Base-by-base conservation (phyloP, 169 alveolate species). In the Amoebophrya sp. region DNA sequence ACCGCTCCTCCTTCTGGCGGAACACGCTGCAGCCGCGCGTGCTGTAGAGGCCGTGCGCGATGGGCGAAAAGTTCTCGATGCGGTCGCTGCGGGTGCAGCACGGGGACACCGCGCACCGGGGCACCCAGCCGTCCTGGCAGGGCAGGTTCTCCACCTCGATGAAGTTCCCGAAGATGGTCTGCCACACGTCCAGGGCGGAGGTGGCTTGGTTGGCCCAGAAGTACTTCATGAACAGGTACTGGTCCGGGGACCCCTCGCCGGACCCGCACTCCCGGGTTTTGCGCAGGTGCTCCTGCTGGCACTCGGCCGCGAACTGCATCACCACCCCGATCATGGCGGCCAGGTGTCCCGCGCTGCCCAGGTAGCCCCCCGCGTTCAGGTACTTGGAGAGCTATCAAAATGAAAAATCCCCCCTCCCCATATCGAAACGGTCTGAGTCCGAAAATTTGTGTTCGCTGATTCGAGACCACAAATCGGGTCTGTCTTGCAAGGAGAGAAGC, bases 31-130 rank as follows among this genome's bases (percentile, higher is more conserved):
- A 92, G 39, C 91, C 92, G 14, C 88, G 92, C 40, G 77, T 77
- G 35, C 39, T n/a, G 89, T 92, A 92, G 91, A 77, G 77, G 77
- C 94, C 94, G 39, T 89, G 91, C 90, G 89, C 40, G 12, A 91
- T 77, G 41, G 40, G 89, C n/a, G 77, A 89, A 77, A 92, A 77
- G 83, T 41, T 54, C 40, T 89, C 90, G 40, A 92, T 66, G 92
- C 92, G 88, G 92, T 92, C 94, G 23, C 94, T 92, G 29, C 40
- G 90, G 77, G 94, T 92, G 89, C 94, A 92, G 90, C 94, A 92
- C 40, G 94, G 94, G 93, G 40, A 77, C 83, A 41, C 47, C 53
- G 92, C 92, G 53, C 94, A 92, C 25, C 93, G 92, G 0, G 94
- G 94, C 40, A 66, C 88, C 94, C 94, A 92, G 53, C 94, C 94